Conservation (phyloP, 768 basidiomycete species). For the Hortiboletus campestris region DNA sequence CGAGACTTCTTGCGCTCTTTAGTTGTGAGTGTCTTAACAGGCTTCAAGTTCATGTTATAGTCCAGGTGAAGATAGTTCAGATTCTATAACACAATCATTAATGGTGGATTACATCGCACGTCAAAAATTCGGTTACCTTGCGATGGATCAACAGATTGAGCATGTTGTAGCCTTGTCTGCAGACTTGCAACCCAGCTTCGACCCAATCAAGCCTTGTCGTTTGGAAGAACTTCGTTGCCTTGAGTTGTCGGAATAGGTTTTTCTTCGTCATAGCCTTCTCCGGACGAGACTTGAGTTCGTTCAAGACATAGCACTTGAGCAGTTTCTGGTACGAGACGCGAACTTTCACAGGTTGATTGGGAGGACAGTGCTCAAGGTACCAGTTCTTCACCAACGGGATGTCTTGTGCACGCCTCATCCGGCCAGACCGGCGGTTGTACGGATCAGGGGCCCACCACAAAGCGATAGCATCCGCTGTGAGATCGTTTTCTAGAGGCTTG, state of each 20-base stretch:
- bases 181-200: conserved; percentile 97
- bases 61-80: conserved; percentile 93
- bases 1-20: conserved; percentile 99
- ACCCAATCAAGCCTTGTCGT: conserved; percentile 98
- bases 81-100: conserved; percentile 47
- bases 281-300: conserved; percentile 82
- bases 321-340: conserved; percentile 99
- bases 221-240: conserved; percentile 99
- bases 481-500: conserved; percentile 79
- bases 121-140: conserved; percentile 53
- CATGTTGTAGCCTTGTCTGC: conserved; percentile 99
- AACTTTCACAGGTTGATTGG: conserved; percentile 94
- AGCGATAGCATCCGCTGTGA: conserved; percentile 95
- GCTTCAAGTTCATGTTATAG: conserved; percentile 99
- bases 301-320: conserved; percentile 92
- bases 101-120: not conserved
- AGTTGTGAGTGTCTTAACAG: conserved; percentile 94
- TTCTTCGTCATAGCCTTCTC: conserved; percentile 99
- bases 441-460: conserved; percentile 99
- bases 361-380: conserved; percentile 98
- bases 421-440: conserved; percentile 87
- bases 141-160: conserved; percentile 97
- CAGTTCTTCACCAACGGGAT: conserved; percentile 95
- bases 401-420: conserved; percentile 93
- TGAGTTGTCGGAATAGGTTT: conserved; percentile 92